Evolutionary conservation across 768 basidiomycete genomes (phyloP).

Genomic region (Brasilioporus rufonigricans): DNA sequence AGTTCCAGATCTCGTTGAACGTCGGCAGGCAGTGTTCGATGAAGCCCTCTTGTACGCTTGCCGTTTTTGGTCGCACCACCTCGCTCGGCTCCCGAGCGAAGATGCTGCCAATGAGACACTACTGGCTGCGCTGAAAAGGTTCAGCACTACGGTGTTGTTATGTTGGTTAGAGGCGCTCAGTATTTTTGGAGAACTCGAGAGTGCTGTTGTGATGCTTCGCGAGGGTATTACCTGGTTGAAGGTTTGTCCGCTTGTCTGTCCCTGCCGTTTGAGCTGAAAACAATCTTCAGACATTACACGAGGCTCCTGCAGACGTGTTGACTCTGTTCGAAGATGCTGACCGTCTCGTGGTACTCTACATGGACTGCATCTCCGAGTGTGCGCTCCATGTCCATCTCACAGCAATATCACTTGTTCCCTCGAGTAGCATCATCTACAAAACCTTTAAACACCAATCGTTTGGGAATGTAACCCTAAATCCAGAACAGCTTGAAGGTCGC

Average conservation of each 20-base stretch:
- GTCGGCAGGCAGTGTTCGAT: conserved; percentile 9
- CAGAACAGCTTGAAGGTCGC: not conserved
- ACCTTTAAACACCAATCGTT: conserved; percentile 9
- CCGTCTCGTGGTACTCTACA: conserved; percentile 18
- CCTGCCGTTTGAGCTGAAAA: not conserved
- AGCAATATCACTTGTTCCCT: conserved; percentile 1
- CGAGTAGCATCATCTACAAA: not conserved
- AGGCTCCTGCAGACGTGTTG: conserved; percentile 5
- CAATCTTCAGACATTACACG: conserved; percentile 2
- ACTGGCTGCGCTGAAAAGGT: conserved; percentile 6
- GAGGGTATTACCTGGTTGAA: conserved; percentile 14
- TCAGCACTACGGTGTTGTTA: conserved; percentile 14
- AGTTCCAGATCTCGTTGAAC: conserved; percentile 17
- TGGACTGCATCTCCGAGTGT: conserved; percentile 19
- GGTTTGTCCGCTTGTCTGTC: not conserved
- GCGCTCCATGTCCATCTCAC: conserved; percentile 21
- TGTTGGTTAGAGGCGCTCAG: conserved; percentile 19
- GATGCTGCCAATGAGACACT: conserved; percentile 9
- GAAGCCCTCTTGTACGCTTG: conserved; percentile 20
- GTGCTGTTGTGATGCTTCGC: conserved; percentile 14
- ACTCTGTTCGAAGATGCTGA: conserved; percentile 17
- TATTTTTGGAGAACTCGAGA: conserved; percentile 18
- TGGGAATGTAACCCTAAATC: not conserved
- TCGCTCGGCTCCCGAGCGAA: conserved; percentile 9
- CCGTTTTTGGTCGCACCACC: conserved; percentile 20